These are phyloP conservation scores for Penicillium cinerascens DNA, from an alignment of 495 filamentous ascomycete genomes.

Conservation along the genomic window DNA sequence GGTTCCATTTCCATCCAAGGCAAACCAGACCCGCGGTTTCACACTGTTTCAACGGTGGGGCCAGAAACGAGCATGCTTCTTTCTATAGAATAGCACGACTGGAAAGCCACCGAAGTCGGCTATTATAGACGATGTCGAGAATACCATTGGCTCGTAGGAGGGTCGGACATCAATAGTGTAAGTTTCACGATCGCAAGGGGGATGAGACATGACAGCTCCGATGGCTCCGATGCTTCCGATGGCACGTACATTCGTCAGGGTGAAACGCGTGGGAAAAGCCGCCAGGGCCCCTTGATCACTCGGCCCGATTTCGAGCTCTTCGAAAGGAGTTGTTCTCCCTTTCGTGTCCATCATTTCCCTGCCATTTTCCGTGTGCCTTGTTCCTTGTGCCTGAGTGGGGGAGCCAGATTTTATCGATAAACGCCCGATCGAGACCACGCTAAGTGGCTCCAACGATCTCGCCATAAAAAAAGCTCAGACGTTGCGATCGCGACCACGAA, in stretches of 20 bases:
- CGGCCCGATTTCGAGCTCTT: not conserved
- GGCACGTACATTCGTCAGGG: not conserved
- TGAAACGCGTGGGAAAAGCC: constrained; percentile 18
- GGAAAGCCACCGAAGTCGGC: not conserved
- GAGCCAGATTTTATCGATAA: constrained; percentile 16
- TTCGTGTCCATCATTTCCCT: not conserved
- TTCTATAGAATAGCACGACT: not conserved
- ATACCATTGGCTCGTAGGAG: not conserved
- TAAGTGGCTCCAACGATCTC: constrained; percentile 23
- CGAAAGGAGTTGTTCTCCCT: not conserved
- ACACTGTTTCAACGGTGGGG: not conserved
- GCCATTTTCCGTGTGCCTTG: not conserved
- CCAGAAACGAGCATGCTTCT: not conserved
- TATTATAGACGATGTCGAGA: not conserved
- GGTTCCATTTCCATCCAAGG: not conserved
- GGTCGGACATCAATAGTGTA: not conserved
- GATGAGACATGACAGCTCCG: constrained; percentile 12
- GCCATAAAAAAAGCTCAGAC: constrained; percentile 26
- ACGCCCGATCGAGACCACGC: constrained; percentile 20
- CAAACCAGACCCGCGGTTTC: not conserved
- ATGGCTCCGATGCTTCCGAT: constrained; percentile 1
- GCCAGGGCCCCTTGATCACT: constrained; percentile 13
- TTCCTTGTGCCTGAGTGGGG: constrained; percentile 3
- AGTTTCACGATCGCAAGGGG: constrained; percentile 1
- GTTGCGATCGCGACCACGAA: constrained; percentile 2